Base-by-base conservation (phyloP, 352 stramenopile genomes). In the Globisporangium alternatum region DNA sequence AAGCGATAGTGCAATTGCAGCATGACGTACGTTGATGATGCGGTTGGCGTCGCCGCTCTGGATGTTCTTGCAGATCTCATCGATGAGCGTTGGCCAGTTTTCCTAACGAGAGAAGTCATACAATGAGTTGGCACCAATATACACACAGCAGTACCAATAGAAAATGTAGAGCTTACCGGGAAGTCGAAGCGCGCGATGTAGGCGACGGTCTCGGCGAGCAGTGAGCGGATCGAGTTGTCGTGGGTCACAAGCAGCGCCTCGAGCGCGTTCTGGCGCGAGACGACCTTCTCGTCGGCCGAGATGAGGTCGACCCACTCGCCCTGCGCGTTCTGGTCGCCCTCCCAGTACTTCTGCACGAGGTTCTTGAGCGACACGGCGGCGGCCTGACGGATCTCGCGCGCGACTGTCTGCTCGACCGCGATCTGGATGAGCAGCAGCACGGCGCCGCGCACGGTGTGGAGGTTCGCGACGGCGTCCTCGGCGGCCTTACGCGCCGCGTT, bases 321-420 rank as follows among this genome's bases (percentile, higher is more conserved):
- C 15, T 95, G 71, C 22, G 86, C 78, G 52, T 96, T 72, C 56
- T 91, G 75, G 8, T 68, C 62, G 43, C 82, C 91, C 49, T 97
- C 86, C 96, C 96, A 98, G 67, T 96, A 96, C 79, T 97, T 96
- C 35, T 96, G 81, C 63, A 97, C 96, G 31, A 98, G 85, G 78
- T 98, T 98, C 78, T 98, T 98, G 39, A 98, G 79, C 72, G 95
- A 90, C 71, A 98, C 96, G 51, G 93, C 91, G 33, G 93, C 94
- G 17, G 93, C 96, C 71, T 98, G 94, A 47, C 96, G 87, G 51
- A 98, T 88, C 64, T 94, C 86, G 51, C 78, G 81, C 49, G 82
- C 82, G 51, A 93, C 84, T 22, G 67, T 77, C 54, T 80, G 72
- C 64, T 89, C 83, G 48, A 88, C 81, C 3, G 86, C 82, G 69